Base-by-base conservation (phyloP, 2,329 filamentous ascomycete genomes). In the Epichloe elymi region DNA sequence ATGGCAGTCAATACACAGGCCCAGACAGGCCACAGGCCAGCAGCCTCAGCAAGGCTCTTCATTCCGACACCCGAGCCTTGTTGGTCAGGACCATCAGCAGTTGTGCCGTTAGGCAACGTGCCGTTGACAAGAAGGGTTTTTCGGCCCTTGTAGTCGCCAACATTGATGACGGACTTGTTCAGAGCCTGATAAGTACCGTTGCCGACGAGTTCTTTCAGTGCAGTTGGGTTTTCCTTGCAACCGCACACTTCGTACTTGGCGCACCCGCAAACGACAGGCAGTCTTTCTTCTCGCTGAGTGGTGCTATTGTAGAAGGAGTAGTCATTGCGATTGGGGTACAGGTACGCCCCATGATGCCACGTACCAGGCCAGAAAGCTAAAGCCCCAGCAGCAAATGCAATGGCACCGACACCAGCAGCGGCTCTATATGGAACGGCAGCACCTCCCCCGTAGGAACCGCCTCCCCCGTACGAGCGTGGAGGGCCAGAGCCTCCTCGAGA, bases 81-180 rank as follows among this genome's bases (percentile, higher is more conserved):
- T 7, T 72, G 63, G 3, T 63, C 53, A 4, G 57, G 53, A 2
- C 53, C 58, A 40, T 59, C 63, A 14, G 54, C 72, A 0, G 79
- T 82, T 0, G 82, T 85, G 46, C 79, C 80, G 57, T 85, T 84
- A 33, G 82, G 78, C 3, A 91, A 69, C 0, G 83, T 86, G n/a
- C 87, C 87, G 63, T 89, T 88, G 62, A 91, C 69, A 33, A 86
- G 70, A 38, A 93, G 75, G 1, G 78, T 83, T 55, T 74, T 49
- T 73, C 67, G 38, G 45, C 55, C 55, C 36, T 58, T 48, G 54
- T 61, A 63, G 20, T 63, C 52, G 2, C 75, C 78, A 1, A 90
- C 75, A 12, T 71, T 75, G 51, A 87, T 74, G 2, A 88, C 57
- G 0, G 72, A 73, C 58, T 79, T 73, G 68, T 88, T 83, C 49